Evolutionary conservation across 768 basidiomycete genomes (phyloP), one percentile per base, ranked within the genome.

Genomic region (Phanerochaete carnosa): DNA sequence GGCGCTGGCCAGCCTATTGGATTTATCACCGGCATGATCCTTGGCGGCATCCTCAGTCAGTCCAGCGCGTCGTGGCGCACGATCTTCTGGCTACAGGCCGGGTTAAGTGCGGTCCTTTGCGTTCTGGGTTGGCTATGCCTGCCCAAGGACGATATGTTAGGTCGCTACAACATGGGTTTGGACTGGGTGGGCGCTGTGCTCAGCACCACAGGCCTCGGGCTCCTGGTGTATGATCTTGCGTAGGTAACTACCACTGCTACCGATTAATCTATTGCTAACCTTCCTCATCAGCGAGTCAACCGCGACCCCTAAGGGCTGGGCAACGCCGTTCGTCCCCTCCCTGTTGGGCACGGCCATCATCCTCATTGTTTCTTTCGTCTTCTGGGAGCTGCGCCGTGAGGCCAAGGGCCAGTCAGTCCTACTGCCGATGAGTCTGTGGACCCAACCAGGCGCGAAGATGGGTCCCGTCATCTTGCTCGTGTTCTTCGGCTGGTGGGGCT

Each of bases 161-260:
- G 45, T n/a, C 62, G 68, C 35, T 74, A 74, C 57, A 68, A 55
- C 28, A 74, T 73, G 58, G 74, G 74, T 8, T 53, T 75, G 22
- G 74, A 75, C 62, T 74, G 72, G 73, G 69, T 73, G 29, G 74
- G 74, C 25, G 73, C 73, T 2, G 30, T 71, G 12, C 64, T 75
- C 13, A 75, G 74, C 52, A 69, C 69, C 16, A 59, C 65, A 1
- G 74, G 74, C 7, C 62, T 75, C 39, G 74, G 69, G n/a, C 64
- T 75, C 23, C 64, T 75, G 6, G 72, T 69, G 22, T 75, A 71
- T 52, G 71, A 72, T 37, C 68, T 75, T 16, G 72, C 72, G 74
- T 75, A 32, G 51, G 73, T 65, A 1, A 37, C 35, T 3, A 33
- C 32, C 12, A 32, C 11, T 39, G 43, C 45, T 2, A 30, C 28